Conservation (phyloP, 352 stramenopile species). For the Peronospora belbahrii region DNA sequence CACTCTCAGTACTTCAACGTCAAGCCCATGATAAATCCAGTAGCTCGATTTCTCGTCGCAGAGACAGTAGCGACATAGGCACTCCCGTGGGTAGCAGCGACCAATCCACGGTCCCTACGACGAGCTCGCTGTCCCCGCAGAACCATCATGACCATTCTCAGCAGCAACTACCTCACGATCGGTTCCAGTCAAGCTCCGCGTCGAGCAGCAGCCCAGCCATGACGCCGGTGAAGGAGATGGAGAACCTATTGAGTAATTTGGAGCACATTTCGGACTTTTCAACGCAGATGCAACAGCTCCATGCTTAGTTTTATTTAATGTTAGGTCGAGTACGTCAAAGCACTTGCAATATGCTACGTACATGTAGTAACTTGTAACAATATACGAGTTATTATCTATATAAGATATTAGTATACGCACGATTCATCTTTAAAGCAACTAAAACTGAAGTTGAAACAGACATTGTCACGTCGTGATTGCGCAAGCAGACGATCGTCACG, state of each 20-base stretch:
- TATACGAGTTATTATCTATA: background rate
- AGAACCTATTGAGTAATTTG: slow-evolving; percentile 57
- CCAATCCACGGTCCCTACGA: slow-evolving; percentile 25
- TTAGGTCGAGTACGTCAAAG: background rate
- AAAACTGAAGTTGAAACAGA: slow-evolving; percentile 1
- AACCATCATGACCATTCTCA: slow-evolving; percentile 10
- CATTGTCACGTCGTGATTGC: slow-evolving; percentile 5
- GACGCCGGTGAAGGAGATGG: slow-evolving; percentile 46
- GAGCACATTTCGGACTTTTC: slow-evolving; percentile 67
- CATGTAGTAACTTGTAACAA: background rate
- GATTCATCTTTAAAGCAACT: background rate
- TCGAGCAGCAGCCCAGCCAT: slow-evolving; percentile 8
- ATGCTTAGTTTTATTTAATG: slow-evolving; percentile 21
- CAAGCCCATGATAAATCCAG: slow-evolving; percentile 12
- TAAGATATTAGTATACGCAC: background rate
- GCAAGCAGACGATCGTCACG: slow-evolving; percentile 7
- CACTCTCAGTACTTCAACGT: slow-evolving; percentile 31
- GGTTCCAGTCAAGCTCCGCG: slow-evolving; percentile 8
- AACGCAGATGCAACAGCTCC: slow-evolving; percentile 23
- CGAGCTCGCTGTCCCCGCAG: slow-evolving; percentile 17
- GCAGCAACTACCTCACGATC: slow-evolving; percentile 4
- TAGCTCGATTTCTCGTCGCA: slow-evolving; percentile 13
- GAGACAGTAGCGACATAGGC: slow-evolving; percentile 15
- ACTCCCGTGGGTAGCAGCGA: slow-evolving; percentile 26
- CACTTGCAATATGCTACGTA: background rate